These are phyloP conservation scores for Candida sojae DNA, from an alignment of 1,139 yeast genomes.

Conservation along the genomic window DNA sequence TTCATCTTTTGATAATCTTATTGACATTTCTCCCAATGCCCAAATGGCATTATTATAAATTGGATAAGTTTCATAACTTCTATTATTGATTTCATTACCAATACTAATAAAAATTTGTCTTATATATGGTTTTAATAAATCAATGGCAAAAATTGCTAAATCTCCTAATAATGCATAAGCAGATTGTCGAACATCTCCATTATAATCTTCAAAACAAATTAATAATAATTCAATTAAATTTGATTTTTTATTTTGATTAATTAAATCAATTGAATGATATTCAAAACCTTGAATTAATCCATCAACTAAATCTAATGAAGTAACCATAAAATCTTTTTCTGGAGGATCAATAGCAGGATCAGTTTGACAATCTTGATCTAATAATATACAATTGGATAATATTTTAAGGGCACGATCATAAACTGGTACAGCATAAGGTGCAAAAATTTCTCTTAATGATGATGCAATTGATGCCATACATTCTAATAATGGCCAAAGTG, in stretches of 20 bases:
- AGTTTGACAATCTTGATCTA: constrained; percentile 63
- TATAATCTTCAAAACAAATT: constrained; percentile 73
- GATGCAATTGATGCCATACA: constrained; percentile 93
- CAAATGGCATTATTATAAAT: constrained; percentile 89
- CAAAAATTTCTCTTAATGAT: constrained; percentile 77
- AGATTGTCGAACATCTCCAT: constrained; percentile 87
- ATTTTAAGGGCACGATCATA: constrained; percentile 77
- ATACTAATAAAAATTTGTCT: constrained; percentile 61
- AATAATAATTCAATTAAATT: constrained; percentile 66
- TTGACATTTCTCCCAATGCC: constrained; percentile 86
- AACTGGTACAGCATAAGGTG: constrained; percentile 89
- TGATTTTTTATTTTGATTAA: constrained; percentile 34
- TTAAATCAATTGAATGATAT: constrained; percentile 58
- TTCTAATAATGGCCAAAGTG: constrained; percentile 87
- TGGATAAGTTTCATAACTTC: constrained; percentile 54
- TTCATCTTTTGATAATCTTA: constrained; percentile 53
- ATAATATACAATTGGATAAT: constrained; percentile 64
- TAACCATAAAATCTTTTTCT: constrained; percentile 87
- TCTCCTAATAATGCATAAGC: constrained; percentile 92
- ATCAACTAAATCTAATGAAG: constrained; percentile 86
- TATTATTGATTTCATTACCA: constrained; percentile 64
- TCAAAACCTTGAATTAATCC: constrained; percentile 92
- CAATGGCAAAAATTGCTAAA: constrained; percentile 65
- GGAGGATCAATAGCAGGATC: constrained; percentile 77
- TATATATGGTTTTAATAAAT: constrained; percentile 57